These are phyloP conservation scores for Carpinus fangiana DNA, from an alignment of 306 rosid genomes.

Conservation along the genomic window DNA sequence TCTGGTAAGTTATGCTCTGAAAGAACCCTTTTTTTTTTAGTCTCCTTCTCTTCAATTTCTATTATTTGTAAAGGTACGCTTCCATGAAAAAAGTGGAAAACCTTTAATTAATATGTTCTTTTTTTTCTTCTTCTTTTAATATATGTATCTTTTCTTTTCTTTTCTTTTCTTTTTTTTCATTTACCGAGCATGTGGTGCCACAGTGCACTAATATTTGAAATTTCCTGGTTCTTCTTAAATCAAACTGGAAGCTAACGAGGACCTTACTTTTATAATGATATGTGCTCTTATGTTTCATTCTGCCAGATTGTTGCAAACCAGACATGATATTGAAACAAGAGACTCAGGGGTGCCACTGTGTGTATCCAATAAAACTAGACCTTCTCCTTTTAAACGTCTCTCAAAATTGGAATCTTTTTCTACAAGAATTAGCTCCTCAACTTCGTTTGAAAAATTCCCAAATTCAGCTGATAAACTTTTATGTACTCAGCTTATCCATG, in stretches of 20 bases:
- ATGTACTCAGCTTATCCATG: constrained; percentile 54
- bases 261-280: constrained; percentile 22
- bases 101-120: not conserved
- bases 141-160: too few species aligned
- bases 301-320: constrained; percentile 80
- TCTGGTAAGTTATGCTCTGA: constrained; percentile 52
- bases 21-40: not conserved
- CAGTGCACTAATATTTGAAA: not conserved
- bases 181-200: constrained; percentile 1
- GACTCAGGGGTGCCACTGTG: constrained; percentile 70
- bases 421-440: constrained; percentile 62
- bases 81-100: constrained; percentile 10
- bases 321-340: constrained; percentile 75
- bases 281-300: constrained; percentile 22
- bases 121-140: too few species aligned
- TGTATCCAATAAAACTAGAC: constrained; percentile 90
- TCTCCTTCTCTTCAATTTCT: not conserved
- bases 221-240: not conserved
- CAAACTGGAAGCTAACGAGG: constrained; percentile 3
- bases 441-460: constrained; percentile 64
- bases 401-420: constrained; percentile 63
- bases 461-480: constrained; percentile 79
- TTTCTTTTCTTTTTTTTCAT: too few species aligned
- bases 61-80: constrained; percentile 2
- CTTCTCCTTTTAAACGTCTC: constrained; percentile 87